Evolutionary conservation across 129 eudicot genomes (phyloP), one percentile per base, ranked within the genome.

Genomic region (Flaveria linearis): DNA sequence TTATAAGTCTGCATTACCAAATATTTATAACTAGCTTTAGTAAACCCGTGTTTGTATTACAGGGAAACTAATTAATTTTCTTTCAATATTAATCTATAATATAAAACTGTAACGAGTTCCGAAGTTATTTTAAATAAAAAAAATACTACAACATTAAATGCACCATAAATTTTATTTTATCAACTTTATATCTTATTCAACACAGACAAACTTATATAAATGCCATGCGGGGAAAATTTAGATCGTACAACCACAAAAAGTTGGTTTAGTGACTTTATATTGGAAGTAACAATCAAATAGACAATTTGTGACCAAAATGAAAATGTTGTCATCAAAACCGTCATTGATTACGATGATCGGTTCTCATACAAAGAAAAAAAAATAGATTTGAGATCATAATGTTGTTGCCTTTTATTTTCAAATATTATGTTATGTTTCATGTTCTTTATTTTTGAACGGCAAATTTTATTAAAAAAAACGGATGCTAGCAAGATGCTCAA

Each of bases 211-310:
- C 41, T 60, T 20, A 7, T 15, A 22, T 20, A 14, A 57, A 57
- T 57, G 9, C 9, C 66, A 60, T 60, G n/a, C 13, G 66, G 41
- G 25, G n/a, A 60, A 22, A 60, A 23, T 0, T 25, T 7, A 23
- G n/a, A 23, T 9, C 39, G 23, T 58, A 58, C n/a, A 25, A 25
- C 39, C 16, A 23, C 8, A 25, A 25, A 25, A 2, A 13, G 41
- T 60, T 25, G 66, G 17, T 41, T 4, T 26, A 11, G 63, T 69
- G 76, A 46, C 50, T 28, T 60, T 45, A 52, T 56, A 69, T 69
- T 69, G 76, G 71, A 70, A 70, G 82, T 69, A 58, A 30, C 76
- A 30, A 57, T 78, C 76, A 46, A 58, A 68, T 36, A 36, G 41
- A 36, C 41, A 36, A 36, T 36, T 36, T 5, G 23, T 69, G 49